phyloP scores from a whole-genome alignment of 2,329 filamentous ascomycete species.

The Pseudocercospora musae region DNA sequence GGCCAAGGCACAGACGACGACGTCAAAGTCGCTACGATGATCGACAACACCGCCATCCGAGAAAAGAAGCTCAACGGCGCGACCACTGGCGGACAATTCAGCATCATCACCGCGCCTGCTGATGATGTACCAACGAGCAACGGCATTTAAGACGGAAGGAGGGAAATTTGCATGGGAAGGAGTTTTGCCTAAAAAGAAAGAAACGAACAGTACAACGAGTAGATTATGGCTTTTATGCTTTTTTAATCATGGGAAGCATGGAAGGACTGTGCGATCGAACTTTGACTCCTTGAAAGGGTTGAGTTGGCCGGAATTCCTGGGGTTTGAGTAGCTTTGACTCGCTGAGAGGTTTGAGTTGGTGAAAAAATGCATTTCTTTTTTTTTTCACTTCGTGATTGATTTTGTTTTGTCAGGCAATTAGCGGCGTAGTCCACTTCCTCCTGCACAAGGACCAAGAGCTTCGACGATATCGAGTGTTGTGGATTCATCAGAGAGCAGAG shows the following conservation, averaged over 20 bases:
- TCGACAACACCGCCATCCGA: slow-evolving; percentile 80
- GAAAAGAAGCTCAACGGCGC: slow-evolving; percentile 72
- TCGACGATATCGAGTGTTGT: no score
- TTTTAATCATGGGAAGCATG: neutral
- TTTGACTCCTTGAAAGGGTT: slow-evolving; percentile 4
- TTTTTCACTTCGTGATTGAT: neutral
- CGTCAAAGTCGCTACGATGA: slow-evolving; percentile 69
- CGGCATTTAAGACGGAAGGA: slow-evolving; percentile 4
- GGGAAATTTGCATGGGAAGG: neutral
- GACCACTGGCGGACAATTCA: slow-evolving; percentile 86
- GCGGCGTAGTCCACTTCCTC: neutral
- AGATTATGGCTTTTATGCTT: neutral
- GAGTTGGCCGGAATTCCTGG: neutral
- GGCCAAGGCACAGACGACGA: slow-evolving; percentile 77
- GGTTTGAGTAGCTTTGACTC: slow-evolving; percentile 6
- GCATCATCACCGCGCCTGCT: slow-evolving; percentile 43
- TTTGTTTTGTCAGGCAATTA: neutral
- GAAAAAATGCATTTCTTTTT: neutral
- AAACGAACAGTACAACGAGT: neutral
- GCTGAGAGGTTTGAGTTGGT: slow-evolving; percentile 3
- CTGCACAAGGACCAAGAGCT: neutral
- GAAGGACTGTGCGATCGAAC: neutral
- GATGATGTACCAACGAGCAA: slow-evolving; percentile 13
- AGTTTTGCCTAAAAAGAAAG: neutral
- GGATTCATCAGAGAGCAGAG: no score